Evolutionary conservation across 768 basidiomycete species (phyloP), one percentile per base, ranked within the genome.

Genomic region (Flagelloscypha sp.): DNA sequence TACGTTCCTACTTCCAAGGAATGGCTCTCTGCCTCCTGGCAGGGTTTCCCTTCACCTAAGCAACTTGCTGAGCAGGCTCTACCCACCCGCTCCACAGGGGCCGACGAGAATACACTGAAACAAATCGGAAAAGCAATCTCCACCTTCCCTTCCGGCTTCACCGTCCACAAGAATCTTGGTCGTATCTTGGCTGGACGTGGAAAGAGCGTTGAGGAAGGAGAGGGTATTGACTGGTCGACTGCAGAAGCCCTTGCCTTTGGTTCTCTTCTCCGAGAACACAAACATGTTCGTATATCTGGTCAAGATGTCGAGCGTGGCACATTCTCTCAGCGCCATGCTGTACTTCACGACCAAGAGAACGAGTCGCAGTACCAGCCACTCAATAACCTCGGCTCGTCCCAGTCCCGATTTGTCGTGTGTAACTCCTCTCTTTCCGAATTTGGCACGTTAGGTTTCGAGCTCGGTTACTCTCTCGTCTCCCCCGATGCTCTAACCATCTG

Each of bases 271-370:
- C 70, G 95, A 27, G 93, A 98, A 60, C 86, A 86, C 49, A 83
- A 82, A 33, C 92, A 98, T 55, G 85, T 99, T 31, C 86, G 94
- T 43, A 68, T 99, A 2, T 95, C 92, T 1, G 94, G 94, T 20
- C 95, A 99, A 62, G 94, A 99, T 55, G 94, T 98, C 36, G 94
- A 99, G 62, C 84, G 94, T 54, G 94, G 94, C 21, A 99, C 94
- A 3, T 99, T 99, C 73, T 97, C 93, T 10, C 94, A 99, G 54
- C 84, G 94, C 29, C 94, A 99, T 50, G 93, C 93, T 31, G 83
- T 99, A 44, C 74, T 99, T 37, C 92, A 98, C 59, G 94, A 99
- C 59, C 94, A 99, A 64, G 69, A 66, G 49, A 95, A 81, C 48
- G 94, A 98, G 61, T 66, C 77, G 53, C 87, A 89, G 55, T 94